A percentile compares a stretch with the other conserved stretches of the same genome.
phyloP scores from a whole-genome alignment of 2,329 filamentous ascomycete species.

The Phoma sp. region DNA sequence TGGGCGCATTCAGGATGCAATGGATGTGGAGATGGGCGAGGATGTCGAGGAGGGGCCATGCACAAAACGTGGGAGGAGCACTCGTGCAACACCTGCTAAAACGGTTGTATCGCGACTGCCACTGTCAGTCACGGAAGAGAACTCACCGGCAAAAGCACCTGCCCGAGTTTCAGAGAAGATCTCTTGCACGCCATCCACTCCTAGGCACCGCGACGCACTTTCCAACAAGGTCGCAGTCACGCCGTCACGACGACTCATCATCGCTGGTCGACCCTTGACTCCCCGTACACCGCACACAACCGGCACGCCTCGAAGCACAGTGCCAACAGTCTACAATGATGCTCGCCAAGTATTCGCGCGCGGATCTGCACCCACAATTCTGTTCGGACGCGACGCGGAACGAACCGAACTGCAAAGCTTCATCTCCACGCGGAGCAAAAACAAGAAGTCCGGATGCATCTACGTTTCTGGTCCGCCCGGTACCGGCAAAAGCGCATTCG shows the following conservation, averaged over 20 bases:
- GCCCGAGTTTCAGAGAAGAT: slow-evolving; percentile 57
- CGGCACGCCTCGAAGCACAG: slow-evolving; percentile 67
- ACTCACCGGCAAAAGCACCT: slow-evolving; percentile 55
- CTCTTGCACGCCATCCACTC: slow-evolving; percentile 67
- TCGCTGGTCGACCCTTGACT: slow-evolving; percentile 75
- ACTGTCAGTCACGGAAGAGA: slow-evolving; percentile 56
- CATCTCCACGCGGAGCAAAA: slow-evolving; percentile 67
- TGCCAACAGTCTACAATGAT: slow-evolving; percentile 81
- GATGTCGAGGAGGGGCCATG: slow-evolving; percentile 42
- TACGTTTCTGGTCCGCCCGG: slow-evolving; percentile 96
- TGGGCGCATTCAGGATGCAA: slow-evolving; percentile 49
- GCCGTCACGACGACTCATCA: slow-evolving; percentile 82
- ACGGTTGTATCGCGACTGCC: slow-evolving; percentile 51
- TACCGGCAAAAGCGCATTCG: slow-evolving; percentile 94
- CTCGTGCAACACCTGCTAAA: slow-evolving; percentile 54
- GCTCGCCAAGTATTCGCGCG: slow-evolving; percentile 88
- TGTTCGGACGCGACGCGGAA: slow-evolving; percentile 79
- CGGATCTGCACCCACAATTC: slow-evolving; percentile 73
- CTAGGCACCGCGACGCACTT: slow-evolving; percentile 80
- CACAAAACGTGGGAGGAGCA: slow-evolving; percentile 42
- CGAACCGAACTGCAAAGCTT: slow-evolving; percentile 72
- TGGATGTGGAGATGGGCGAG: slow-evolving; percentile 53
- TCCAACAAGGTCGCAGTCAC: slow-evolving; percentile 73
- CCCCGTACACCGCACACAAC: slow-evolving; percentile 80
- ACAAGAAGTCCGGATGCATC: slow-evolving; percentile 75